A percentile compares a stretch with the other conserved stretches of the same genome.
Evolutionary conservation across 768 basidiomycete species (phyloP).

Genomic region (Trametopsis cervina): DNA sequence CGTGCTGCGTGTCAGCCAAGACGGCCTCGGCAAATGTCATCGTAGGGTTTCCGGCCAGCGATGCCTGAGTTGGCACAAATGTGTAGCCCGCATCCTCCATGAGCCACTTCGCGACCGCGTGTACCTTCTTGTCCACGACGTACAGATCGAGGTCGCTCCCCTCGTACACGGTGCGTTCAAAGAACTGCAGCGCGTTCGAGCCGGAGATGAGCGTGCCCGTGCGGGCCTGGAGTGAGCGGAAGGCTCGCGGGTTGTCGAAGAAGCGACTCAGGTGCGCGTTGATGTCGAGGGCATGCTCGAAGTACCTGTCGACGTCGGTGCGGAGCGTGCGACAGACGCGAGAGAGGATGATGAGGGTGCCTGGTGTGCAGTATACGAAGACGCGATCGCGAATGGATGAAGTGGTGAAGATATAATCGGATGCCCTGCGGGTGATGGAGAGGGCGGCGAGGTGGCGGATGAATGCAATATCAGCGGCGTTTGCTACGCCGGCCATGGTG

Average conservation of each 20-base stretch:
- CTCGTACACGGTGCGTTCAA: constrained; percentile 36
- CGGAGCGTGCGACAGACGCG: constrained; percentile 15
- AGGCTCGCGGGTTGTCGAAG: constrained; percentile 31
- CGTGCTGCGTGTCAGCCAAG: neutral
- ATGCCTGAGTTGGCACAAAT: constrained; percentile 20
- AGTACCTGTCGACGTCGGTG: constrained; percentile 17
- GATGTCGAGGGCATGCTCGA: constrained; percentile 27
- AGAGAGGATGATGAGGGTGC: constrained; percentile 9
- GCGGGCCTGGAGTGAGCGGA: constrained; percentile 35
- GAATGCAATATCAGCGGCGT: no score
- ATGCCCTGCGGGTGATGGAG: no score
- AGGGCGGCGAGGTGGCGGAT: no score
- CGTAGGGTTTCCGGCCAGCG: constrained; percentile 15
- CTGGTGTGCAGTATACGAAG: constrained; percentile 9
- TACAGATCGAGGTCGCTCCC: constrained; percentile 49
- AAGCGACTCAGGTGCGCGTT: constrained; percentile 30
- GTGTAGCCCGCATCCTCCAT: constrained; percentile 23
- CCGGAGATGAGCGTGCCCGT: constrained; percentile 46
- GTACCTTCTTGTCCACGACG: constrained; percentile 25
- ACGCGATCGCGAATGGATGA: constrained; percentile 12
- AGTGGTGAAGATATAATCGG: no score
- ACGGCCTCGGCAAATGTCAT: constrained; percentile 14
- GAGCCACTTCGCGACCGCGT: constrained; percentile 31
- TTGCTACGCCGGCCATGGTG: no score
- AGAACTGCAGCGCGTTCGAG: constrained; percentile 45